These are phyloP conservation scores for Earliella scabrosa DNA, from an alignment of 1,284 basidiomycete species.

Conservation along the genomic window DNA sequence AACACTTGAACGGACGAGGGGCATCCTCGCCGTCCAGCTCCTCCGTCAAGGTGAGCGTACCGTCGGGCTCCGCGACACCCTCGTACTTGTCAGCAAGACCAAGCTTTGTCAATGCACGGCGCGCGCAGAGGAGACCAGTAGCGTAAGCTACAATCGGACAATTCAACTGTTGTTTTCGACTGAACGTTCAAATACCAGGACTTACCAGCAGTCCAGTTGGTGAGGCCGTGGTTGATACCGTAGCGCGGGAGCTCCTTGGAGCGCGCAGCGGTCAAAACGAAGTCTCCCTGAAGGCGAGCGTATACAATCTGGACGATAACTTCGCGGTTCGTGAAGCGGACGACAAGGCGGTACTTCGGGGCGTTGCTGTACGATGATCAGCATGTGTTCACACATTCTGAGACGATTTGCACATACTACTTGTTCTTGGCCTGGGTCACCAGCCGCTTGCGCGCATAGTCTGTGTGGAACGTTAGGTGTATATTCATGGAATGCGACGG, in stretches of 20 bases:
- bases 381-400: not conserved
- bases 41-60: conserved; percentile 85
- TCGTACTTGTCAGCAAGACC: conserved; percentile 99
- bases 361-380: conserved; percentile 63
- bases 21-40: conserved; percentile 90
- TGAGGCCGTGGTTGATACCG: conserved; percentile 98
- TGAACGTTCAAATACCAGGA: conserved; percentile 8
- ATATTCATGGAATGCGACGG: not conserved
- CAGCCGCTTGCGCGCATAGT: conserved; percentile 97
- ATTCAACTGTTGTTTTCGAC: not conserved
- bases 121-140: conserved; percentile 94
- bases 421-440: conserved; percentile 99
- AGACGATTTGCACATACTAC: conserved; percentile 62
- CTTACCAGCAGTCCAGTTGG: conserved; percentile 96
- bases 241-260: conserved; percentile 95
- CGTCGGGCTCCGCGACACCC: conserved; percentile 93
- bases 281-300: conserved; percentile 97
- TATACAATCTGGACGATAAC: conserved; percentile 95
- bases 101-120: conserved; percentile 94
- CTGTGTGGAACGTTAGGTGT: conserved; percentile 40
- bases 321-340: conserved; percentile 96
- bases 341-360: conserved; percentile 98
- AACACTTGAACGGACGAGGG: conserved; percentile 98
- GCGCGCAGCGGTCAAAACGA: conserved; percentile 86
- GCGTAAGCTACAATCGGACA: conserved; percentile 82